Evolutionary conservation across 2,329 filamentous ascomycete genomes (phyloP), one percentile per base, ranked within the genome.

Genomic region (Ascochyta fabae): DNA sequence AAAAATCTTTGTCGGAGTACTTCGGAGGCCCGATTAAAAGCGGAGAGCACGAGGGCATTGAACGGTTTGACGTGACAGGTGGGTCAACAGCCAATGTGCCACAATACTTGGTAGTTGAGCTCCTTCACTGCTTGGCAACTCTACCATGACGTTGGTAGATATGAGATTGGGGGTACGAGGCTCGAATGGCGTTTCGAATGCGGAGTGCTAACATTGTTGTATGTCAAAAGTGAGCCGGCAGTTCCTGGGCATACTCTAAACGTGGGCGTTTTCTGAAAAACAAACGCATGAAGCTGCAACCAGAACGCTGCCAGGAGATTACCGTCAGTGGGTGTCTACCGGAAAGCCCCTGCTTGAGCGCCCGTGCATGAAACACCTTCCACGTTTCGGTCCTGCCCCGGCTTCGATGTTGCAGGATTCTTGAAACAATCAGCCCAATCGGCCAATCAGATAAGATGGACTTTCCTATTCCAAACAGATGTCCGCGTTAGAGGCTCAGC

Each of bases 301-400:
- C 8, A 39, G 26, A 44, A 49, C 22, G 12, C 34, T 12, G 27
- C 35, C 40, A 36, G 35, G 46, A 55, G 42, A 50, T 50, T 41
- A 48, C 34, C 12, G 16, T 36, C 23, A 46, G 41, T 46, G 12
- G n/a, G 16, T n/a, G 35, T 46, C 27, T 38, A 24, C 41, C n/a
- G 34, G n/a, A 33, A 6, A 13, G 42, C 29, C 46, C 52, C 35
- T 55, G 52, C 29, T 29, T 24, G 24, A n/a, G 13, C 16, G 47
- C 47, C 36, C 47, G 53, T 55, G 53, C 46, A 46, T 49, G 29
- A 29, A 46, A 42, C 49, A 31, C 41, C 29, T 45, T 41, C 39
- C 40, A 31, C 15, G 46, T 50, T 50, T 55, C 31, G 47, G 46
- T 38, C 42, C 12, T 47, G 53, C 31, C 23, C 36, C 53, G 53